Percentiles rank a stretch among this genome's conserved stretches.
Evolutionary conservation across 225 moss, liverwort and hornwort genomes (phyloP).

Genomic region (Rhytidiadelphus loreus): DNA sequence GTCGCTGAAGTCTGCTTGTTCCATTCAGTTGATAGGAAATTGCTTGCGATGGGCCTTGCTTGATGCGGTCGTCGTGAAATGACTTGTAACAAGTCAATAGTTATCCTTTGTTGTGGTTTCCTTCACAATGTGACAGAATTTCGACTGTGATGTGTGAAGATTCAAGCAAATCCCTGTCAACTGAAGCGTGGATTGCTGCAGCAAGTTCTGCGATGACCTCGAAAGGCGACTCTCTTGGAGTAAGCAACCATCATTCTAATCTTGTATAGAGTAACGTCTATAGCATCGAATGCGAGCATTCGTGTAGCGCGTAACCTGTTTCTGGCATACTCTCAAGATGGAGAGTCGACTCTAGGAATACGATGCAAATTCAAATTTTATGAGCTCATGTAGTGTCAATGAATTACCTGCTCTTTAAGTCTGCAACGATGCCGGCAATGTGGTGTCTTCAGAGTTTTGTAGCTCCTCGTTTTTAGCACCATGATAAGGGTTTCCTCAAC

Average conservation of each 20-base stretch:
- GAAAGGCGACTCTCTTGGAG: constrained; percentile 1
- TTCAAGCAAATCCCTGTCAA: neutral
- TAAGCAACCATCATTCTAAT: neutral
- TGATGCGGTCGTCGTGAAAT: neutral
- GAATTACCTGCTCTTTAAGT: neutral
- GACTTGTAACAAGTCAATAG: neutral
- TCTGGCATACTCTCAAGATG: neutral
- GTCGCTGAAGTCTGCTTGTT: neutral
- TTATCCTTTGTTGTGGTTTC: neutral
- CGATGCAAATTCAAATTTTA: neutral
- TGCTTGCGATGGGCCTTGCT: neutral
- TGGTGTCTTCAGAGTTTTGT: neutral
- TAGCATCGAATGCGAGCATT: neutral
- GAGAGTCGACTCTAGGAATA: neutral
- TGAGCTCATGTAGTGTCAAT: neutral
- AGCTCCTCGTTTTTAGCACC: neutral
- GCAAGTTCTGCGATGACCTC: constrained; percentile 15
- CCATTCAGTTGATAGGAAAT: neutral
- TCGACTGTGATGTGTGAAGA: neutral
- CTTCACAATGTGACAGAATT: neutral
- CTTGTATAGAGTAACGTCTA: neutral
- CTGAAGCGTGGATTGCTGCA: constrained; percentile 5
- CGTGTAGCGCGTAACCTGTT: neutral
- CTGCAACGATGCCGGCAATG: neutral
- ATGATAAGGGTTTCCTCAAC: neutral